Evolutionary conservation across 371 early-diverging fungal species (phyloP), one percentile per base, ranked within the genome.

Genomic region (Capillidium heterosporum): DNA sequence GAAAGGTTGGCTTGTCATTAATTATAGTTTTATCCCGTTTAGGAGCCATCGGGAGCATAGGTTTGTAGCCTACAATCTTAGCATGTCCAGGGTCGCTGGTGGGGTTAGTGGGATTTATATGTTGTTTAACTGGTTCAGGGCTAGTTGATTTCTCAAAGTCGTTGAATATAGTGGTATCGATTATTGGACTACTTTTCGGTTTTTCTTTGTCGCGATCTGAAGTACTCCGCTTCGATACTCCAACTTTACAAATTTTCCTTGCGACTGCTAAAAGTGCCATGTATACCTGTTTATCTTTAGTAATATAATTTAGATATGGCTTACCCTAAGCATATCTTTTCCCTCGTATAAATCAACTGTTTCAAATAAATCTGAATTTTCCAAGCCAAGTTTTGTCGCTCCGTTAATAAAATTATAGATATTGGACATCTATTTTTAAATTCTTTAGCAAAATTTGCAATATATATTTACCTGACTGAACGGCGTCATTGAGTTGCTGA

Each of bases 261-360:
- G 55, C 11, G 1, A 55, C 40, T 29, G 55, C 24, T 44, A 55
- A 55, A 8, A 55, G 31, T 17, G 52, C 39, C 21, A 52, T 17
- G 23, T 32, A 32, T 21, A 52, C 52, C 52, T 52, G 7, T 32
- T 7, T 7, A n/a, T 2, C 5, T 17, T 5, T 1, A 40, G 5
- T n/a, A 52, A 11, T 19, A 17, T 29, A 19, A 11, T 40, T 40
- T 40, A 32, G 24, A n/a, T 27, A 53, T 19, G 27, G 19, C 21
- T 62, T 72, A 89, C 87, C 58, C 80, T 76, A 31, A 73, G 69
- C 76, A 93, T 81, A 67, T 92, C 82, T 63, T 85, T 90, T 40
- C 76, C 87, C 50, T 91, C 90, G 64, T 82, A 89, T 35, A 96
- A 67, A 67, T 96, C 96, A 4, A 80, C 80, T 0, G 96, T 89